phyloP scores from a whole-genome alignment of 1,139 yeast genomes.

The Saccharomyces pastorianus region DNA sequence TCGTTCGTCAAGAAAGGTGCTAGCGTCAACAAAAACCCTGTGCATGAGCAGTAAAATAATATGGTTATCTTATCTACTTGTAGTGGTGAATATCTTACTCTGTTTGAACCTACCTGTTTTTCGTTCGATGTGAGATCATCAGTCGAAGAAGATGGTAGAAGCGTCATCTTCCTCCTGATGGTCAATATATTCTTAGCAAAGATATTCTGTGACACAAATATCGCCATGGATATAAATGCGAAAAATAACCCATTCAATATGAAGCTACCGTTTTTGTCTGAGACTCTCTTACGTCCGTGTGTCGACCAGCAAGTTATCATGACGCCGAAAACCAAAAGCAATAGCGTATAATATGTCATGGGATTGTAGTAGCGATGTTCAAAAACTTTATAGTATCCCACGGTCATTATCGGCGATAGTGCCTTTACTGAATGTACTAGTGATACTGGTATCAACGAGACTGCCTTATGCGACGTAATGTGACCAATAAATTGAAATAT shows the following conservation, averaged over 20 bases:
- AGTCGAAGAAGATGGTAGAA: constrained; percentile 18
- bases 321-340: constrained; percentile 75
- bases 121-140: constrained; percentile 1
- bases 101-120: background rate
- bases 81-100: background rate
- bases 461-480: constrained; percentile 81
- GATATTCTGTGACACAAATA: constrained; percentile 85
- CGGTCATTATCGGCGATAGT: constrained; percentile 79
- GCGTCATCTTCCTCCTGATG: constrained; percentile 29
- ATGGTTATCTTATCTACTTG: constrained; percentile 73
- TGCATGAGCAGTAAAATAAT: constrained; percentile 70
- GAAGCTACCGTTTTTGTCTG: constrained; percentile 31
- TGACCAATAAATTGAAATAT: constrained; percentile 86
- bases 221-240: constrained; percentile 74
- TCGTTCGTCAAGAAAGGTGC: constrained; percentile 56
- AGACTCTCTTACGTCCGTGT: constrained; percentile 23
- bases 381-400: constrained; percentile 60
- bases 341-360: constrained; percentile 67
- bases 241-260: constrained; percentile 58
- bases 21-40: constrained; percentile 70
- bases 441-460: constrained; percentile 80
- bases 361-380: constrained; percentile 49
- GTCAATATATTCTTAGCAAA: constrained; percentile 81
- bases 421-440: constrained; percentile 90
- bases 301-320: constrained; percentile 62